Evolutionary conservation across 106 monocot genomes (phyloP).

Genomic region (Allium sativum): DNA sequence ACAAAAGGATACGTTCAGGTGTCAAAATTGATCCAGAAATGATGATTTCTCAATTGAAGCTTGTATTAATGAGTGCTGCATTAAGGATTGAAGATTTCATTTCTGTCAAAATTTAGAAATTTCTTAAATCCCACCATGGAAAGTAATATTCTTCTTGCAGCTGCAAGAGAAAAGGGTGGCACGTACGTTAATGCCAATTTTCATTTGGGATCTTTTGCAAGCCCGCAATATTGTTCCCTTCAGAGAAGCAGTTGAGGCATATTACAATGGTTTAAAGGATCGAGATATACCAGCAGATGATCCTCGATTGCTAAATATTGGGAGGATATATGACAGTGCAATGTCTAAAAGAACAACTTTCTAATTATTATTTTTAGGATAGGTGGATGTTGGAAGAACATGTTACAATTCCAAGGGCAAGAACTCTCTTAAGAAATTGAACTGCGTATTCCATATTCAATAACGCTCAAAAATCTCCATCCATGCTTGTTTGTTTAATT

Average conservation of each 20-base stretch:
- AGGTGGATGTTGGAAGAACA: too few species aligned
- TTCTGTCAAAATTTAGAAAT: too few species aligned
- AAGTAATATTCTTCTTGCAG: slow-evolving; percentile 51
- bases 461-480: neutral
- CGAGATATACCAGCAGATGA: slow-evolving; percentile 81
- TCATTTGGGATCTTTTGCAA: slow-evolving; percentile 88
- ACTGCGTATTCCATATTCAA: too few species aligned
- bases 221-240: slow-evolving; percentile 42
- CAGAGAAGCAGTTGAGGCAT: slow-evolving; percentile 68
- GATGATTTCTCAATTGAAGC: too few species aligned
- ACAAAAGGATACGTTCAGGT: too few species aligned
- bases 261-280: slow-evolving; percentile 69
- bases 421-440: too few species aligned
- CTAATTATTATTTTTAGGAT: too few species aligned
- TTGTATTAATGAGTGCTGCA: too few species aligned
- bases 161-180: slow-evolving; percentile 80
- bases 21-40: too few species aligned
- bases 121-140: slow-evolving; percentile 45
- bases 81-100: too few species aligned
- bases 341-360: neutral
- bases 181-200: slow-evolving; percentile 81
- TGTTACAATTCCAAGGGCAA: too few species aligned
- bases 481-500: neutral
- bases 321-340: slow-evolving; percentile 43
- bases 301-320: slow-evolving; percentile 60